Conservation (phyloP, 495 filamentous ascomycete species). For the Podospora comata region DNA sequence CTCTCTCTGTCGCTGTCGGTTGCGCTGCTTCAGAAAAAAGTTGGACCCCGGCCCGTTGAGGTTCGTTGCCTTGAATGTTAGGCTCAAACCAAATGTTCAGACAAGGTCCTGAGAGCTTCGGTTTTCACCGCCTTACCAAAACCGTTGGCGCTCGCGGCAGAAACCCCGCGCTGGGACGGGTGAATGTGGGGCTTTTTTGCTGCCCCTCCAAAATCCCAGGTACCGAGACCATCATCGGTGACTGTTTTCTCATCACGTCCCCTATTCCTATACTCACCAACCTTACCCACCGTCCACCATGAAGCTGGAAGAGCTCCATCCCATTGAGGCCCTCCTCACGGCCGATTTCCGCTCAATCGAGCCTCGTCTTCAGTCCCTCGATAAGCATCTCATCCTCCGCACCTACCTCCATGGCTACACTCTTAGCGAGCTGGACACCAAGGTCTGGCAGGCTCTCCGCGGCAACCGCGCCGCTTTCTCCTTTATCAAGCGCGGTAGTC, state of each 20-base stretch:
- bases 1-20: conserved; percentile 4
- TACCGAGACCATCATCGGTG: conserved; percentile 6
- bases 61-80: conserved; percentile 19
- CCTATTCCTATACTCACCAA: background rate
- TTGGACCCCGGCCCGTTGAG: conserved; percentile 20
- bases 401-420: conserved; percentile 82
- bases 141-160: conserved; percentile 23
- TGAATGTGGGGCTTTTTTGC: background rate
- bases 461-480: conserved; percentile 81
- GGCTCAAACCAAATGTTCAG: conserved; percentile 7
- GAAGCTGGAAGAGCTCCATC: conserved; percentile 51
- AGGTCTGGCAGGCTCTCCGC: conserved; percentile 80
- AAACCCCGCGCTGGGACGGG: background rate
- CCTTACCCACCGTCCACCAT: conserved; percentile 29
- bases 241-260: conserved; percentile 15
- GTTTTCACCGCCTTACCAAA: conserved; percentile 23
- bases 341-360: conserved; percentile 80
- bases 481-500: conserved; percentile 71
- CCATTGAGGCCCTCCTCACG: conserved; percentile 49
- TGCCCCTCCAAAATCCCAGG: conserved; percentile 35
- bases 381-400: conserved; percentile 81
- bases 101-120: background rate
- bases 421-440: conserved; percentile 73
- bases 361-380: conserved; percentile 68
- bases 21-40: conserved; percentile 26